Evolutionary conservation across 306 rosid species (phyloP).

Genomic region (Trifolium subterraneum): DNA sequence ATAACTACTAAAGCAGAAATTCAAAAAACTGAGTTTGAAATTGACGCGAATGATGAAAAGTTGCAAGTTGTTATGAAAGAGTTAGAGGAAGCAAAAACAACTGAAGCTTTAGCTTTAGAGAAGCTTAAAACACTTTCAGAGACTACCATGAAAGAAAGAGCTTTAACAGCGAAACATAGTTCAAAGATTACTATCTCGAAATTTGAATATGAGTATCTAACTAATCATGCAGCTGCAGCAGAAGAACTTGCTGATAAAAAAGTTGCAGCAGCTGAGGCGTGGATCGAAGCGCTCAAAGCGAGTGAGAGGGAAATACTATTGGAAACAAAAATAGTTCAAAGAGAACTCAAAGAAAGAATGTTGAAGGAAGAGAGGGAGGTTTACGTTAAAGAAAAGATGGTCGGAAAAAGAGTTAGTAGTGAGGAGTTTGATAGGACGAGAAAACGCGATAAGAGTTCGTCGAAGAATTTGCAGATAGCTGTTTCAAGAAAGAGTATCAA

Average conservation of each 20-base stretch:
- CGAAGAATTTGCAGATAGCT: slow-evolving; percentile 46
- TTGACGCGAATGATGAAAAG: slow-evolving; percentile 65
- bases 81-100: slow-evolving; percentile 66
- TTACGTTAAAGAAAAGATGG: slow-evolving; percentile 46
- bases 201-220: slow-evolving; percentile 80
- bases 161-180: slow-evolving; percentile 55
- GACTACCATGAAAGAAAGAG: slow-evolving; percentile 62
- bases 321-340: slow-evolving; percentile 58
- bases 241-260: slow-evolving; percentile 83
- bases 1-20: slow-evolving; percentile 54
- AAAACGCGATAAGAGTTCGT: slow-evolving; percentile 52
- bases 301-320: slow-evolving; percentile 78
- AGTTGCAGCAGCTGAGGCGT: slow-evolving; percentile 84
- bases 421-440: slow-evolving; percentile 55
- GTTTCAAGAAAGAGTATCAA: slow-evolving; percentile 55
- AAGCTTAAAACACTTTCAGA: slow-evolving; percentile 65
- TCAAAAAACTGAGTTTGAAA: slow-evolving; percentile 58
- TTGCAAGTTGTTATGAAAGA: slow-evolving; percentile 67
- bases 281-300: slow-evolving; percentile 89
- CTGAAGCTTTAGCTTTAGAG: slow-evolving; percentile 67
- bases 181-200: slow-evolving; percentile 74
- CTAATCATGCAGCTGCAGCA: slow-evolving; percentile 70
- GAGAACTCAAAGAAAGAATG: slow-evolving; percentile 61
- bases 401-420: slow-evolving; percentile 50
- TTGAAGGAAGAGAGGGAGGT: slow-evolving; percentile 53